Conservation (phyloP, 2,329 filamentous ascomycete genomes). For the Colletotrichum acutatum region DNA sequence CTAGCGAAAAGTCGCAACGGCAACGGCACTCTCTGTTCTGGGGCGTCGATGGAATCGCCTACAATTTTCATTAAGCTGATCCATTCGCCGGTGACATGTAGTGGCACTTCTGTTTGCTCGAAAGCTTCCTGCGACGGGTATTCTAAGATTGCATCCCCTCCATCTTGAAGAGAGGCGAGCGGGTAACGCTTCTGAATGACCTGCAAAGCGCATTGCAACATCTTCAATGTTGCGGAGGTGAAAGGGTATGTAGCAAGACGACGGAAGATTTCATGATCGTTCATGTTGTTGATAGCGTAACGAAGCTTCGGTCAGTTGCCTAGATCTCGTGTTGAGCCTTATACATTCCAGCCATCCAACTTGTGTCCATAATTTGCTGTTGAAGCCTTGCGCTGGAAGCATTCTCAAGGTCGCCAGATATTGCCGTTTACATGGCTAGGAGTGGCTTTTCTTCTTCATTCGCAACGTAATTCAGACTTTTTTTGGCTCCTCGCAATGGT, state of each 20-base stretch:
- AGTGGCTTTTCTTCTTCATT: neutral
- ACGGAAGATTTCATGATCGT: slow-evolving; percentile 4
- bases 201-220: slow-evolving; percentile 5
- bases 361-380: neutral
- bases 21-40: neutral
- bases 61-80: neutral
- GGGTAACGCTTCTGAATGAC: slow-evolving; percentile 6
- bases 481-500: neutral
- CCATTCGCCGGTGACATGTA: neutral
- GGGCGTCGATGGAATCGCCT: neutral
- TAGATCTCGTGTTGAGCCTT: neutral
- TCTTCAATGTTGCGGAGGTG: slow-evolving; percentile 6
- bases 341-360: no score
- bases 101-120: neutral
- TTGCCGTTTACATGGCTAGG: neutral
- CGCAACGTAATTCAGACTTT: neutral
- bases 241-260: slow-evolving; percentile 8
- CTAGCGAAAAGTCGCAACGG: neutral
- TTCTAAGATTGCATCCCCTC: neutral
- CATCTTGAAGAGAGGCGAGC: neutral
- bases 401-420: neutral
- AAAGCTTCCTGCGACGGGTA: slow-evolving; percentile 2
- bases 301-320: neutral
- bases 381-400: neutral
- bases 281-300: neutral